Conservation (phyloP, 768 basidiomycete species). For the Podaxis rugospora region DNA sequence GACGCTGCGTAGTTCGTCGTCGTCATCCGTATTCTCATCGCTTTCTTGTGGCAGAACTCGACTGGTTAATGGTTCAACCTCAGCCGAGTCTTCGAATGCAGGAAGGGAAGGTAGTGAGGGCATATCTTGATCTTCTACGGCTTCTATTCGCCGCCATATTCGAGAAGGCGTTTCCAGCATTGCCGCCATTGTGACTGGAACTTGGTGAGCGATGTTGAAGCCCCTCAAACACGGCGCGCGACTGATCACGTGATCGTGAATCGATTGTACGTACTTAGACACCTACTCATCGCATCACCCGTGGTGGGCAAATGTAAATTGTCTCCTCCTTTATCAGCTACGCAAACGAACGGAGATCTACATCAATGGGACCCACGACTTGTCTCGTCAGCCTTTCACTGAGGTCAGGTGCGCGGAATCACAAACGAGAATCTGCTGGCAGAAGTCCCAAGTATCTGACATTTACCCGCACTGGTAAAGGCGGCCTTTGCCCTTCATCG, state of each 20-base stretch:
- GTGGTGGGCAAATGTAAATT: too few species aligned
- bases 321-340: too few species aligned
- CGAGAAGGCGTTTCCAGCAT: conserved; percentile 79
- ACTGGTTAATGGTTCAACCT: conserved; percentile 26
- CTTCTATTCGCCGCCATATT: conserved; percentile 81
- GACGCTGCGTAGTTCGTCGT: conserved; percentile 36
- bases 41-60: conserved; percentile 22
- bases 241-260: background rate
- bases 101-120: conserved; percentile 80
- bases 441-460: too few species aligned
- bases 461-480: too few species aligned
- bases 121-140: conserved; percentile 68
- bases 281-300: too few species aligned
- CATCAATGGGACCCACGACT: too few species aligned
- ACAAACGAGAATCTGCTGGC: too few species aligned
- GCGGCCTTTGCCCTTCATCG: too few species aligned
- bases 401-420: too few species aligned
- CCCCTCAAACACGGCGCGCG: background rate
- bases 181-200: conserved; percentile 33
- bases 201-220: background rate
- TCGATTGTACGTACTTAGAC: background rate
- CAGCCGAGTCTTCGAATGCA: conserved; percentile 59
- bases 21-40: conserved; percentile 28
- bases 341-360: too few species aligned
- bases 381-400: too few species aligned